A percentile compares a stretch with the other conserved stretches of the same genome.
These are phyloP conservation scores for Raffaelea arxii DNA, from an alignment of 2,329 filamentous ascomycete genomes.

Conservation along the genomic window DNA sequence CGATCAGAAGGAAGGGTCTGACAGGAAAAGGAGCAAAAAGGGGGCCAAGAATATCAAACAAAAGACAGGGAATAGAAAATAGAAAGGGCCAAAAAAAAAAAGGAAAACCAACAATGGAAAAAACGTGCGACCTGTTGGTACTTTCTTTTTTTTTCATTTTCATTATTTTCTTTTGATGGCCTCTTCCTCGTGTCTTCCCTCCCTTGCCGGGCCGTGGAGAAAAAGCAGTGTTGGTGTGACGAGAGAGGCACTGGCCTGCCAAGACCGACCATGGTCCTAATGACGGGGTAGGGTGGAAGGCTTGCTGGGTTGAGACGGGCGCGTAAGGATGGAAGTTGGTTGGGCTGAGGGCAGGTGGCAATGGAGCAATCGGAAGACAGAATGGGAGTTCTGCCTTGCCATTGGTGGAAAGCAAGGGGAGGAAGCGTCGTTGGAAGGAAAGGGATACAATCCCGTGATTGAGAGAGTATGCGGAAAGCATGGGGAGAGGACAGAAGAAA, in stretches of 20 bases:
- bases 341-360: conserved; percentile 16
- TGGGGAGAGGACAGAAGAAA: background rate
- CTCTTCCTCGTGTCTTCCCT: no score
- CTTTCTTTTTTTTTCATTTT: no score
- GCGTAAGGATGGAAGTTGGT: conserved; percentile 41
- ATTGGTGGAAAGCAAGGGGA: conserved; percentile 26
- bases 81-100: background rate
- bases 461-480: no score
- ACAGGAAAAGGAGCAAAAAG: background rate
- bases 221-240: no score
- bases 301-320: conserved; percentile 32
- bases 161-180: no score
- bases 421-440: no score
- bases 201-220: no score
- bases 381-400: conserved; percentile 21
- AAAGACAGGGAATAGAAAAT: background rate
- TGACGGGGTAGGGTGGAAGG: conserved; percentile 19
- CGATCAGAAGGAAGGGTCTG: background rate
- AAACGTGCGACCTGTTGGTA: background rate
- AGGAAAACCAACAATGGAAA: background rate
- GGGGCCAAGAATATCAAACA: background rate
- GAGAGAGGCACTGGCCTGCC: no score
- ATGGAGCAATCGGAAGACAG: conserved; percentile 38
- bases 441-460: no score
- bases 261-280: background rate